Evolutionary conservation across 208 protist genomes (phyloP), one percentile per base, ranked within the genome.

Genomic region (Crithidia thermophila): DNA sequence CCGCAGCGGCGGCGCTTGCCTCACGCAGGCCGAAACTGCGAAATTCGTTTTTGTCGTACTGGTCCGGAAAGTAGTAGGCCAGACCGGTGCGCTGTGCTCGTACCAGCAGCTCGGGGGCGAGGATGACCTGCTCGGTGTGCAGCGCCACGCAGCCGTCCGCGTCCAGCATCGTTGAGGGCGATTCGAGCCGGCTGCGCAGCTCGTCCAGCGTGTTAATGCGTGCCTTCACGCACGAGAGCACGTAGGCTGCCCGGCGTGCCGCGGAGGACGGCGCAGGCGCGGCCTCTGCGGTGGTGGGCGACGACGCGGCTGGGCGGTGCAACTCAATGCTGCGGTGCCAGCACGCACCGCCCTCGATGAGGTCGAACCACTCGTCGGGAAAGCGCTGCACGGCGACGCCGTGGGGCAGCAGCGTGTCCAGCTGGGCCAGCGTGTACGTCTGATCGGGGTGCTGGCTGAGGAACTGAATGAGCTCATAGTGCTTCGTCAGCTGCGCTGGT

Each of bases 401-500:
- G n/a, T 76, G 76, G 18, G 90, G 87, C 40, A 96, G 81, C 13
- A 88, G 72, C 31, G 90, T 85, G 68, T 96, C 90, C 18, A 96
- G 72, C 70, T 96, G 79, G 3, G 84, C 79, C 11, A 94, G 67
- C 6, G 85, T 88, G 65, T 85, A 92, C 59, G 57, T 66, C 67
- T 79, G 52, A 47, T 96, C 93, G 21, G 84, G 75, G 59, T 92
- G 78, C 16, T 81, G 59, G 1, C 80, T 74, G 49, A 96, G 81
- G 77, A 87, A 96, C 51, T 84, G 85, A 16, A 96, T 58, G 11
- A 93, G n/a, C 47, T 94, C 84, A 71, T 94, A 91, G 76, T 96
- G 86, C 64, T 96, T 96, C 6, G 79, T 75, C 28, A 92, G 74
- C 77, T 96, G 90, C 14, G 80, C 68, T 6, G 72, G 56, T 23